A percentile compares a stretch with the other conserved stretches of the same genome.
phyloP scores from a whole-genome alignment of 306 rosid genomes.

The Lupinus albus region DNA sequence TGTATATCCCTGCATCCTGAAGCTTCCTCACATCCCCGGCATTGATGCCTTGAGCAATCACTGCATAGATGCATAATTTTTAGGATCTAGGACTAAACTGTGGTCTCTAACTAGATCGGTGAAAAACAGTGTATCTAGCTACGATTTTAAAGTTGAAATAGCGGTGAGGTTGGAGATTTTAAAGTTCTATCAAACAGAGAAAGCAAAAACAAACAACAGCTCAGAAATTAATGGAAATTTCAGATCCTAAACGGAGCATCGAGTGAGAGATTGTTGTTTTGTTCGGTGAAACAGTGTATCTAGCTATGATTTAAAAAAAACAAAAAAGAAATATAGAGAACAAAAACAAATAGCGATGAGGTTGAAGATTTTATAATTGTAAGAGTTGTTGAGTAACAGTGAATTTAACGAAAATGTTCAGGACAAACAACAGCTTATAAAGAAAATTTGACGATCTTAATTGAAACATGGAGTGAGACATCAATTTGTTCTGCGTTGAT shows the following conservation, averaged over 20 bases:
- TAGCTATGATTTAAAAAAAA: too few relatives aligned
- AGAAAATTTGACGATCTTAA: too few relatives aligned
- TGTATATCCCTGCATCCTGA: slow-evolving; percentile 94
- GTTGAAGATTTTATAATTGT: too few relatives aligned
- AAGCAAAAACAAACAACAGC: slow-evolving; percentile 4
- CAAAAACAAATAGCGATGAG: too few relatives aligned
- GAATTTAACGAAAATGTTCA: too few relatives aligned
- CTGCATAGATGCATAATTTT: slow-evolving; percentile 49
- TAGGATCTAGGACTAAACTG: neutral
- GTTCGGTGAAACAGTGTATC: too few relatives aligned
- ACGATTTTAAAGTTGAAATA: neutral
- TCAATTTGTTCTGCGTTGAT: neutral
- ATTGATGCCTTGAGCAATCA: slow-evolving; percentile 91
- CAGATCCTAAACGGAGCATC: neutral
- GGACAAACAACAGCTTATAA: too few relatives aligned
- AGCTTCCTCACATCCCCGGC: slow-evolving; percentile 99
- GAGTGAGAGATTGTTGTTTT: slow-evolving; percentile 1
- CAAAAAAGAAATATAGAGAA: too few relatives aligned
- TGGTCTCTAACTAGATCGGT: slow-evolving; percentile 17
- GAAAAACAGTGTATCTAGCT: slow-evolving; percentile 13
- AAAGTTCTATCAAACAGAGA: neutral
- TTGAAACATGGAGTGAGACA: too few relatives aligned
- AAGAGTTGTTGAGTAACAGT: too few relatives aligned
- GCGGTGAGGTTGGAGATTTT: slow-evolving; percentile 13
- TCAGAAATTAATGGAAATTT: neutral